Percentiles rank a stretch among this genome's conserved stretches.
phyloP scores from a whole-genome alignment of 352 stramenopile species.

The Saprolegnia diclina region DNA sequence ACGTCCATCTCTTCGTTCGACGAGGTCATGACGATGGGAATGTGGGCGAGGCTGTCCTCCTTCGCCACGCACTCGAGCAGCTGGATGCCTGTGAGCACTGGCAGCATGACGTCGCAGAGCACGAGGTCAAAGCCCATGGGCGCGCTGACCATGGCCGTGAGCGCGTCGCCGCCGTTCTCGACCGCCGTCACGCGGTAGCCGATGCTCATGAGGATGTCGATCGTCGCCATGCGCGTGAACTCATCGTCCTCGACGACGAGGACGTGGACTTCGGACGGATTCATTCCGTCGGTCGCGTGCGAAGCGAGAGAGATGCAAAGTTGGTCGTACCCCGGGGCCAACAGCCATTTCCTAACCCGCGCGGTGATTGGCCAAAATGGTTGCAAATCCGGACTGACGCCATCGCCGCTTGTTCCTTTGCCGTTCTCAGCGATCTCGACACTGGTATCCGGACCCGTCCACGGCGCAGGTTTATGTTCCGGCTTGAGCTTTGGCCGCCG shows the following conservation, averaged over 20 bases:
- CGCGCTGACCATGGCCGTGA: conserved; percentile 60
- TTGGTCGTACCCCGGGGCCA: not conserved
- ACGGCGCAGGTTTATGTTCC: too few relatives aligned
- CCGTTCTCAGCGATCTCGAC: not conserved
- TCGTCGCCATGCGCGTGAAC: conserved; percentile 84
- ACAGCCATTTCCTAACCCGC: not conserved
- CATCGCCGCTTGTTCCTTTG: conserved; percentile 10
- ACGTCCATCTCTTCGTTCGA: conserved; percentile 89
- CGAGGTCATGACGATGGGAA: conserved; percentile 87
- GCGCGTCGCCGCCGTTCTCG: conserved; percentile 70
- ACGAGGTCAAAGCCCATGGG: conserved; percentile 82
- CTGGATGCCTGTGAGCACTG: conserved; percentile 84
- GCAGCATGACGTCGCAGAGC: conserved; percentile 86
- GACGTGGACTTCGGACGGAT: conserved; percentile 83
- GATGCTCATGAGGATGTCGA: conserved; percentile 85
- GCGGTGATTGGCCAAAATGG: not conserved
- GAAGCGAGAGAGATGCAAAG: too few relatives aligned
- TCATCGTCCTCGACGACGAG: conserved; percentile 86
- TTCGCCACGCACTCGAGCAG: conserved; percentile 80
- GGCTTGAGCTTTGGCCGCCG: too few relatives aligned
- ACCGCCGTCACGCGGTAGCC: conserved; percentile 81
- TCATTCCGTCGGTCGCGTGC: conserved; percentile 36
- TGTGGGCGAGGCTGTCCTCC: conserved; percentile 56
- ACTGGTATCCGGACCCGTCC: not conserved
- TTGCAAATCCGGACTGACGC: conserved; percentile 2